These are phyloP conservation scores for Beauveria rudraprayagi DNA, from an alignment of 2,329 filamentous ascomycete species.

Conservation along the genomic window DNA sequence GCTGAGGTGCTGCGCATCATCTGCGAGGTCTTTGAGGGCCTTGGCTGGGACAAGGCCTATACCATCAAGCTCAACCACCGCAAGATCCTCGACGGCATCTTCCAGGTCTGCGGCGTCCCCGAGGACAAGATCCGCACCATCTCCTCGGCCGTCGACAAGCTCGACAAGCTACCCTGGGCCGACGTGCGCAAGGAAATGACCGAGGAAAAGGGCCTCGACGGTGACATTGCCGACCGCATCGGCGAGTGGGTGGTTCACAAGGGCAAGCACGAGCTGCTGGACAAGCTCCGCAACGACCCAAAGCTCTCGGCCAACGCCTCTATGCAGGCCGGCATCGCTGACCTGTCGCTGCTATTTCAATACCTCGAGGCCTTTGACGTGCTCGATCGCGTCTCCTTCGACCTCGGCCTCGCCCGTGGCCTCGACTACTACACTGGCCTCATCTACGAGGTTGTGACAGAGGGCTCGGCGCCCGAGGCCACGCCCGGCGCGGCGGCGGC, in stretches of 20 bases:
- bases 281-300: constrained; percentile 59
- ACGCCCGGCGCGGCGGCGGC: constrained; percentile 28
- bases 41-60: constrained; percentile 66
- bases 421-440: constrained; percentile 90
- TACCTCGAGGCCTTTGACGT: constrained; percentile 75
- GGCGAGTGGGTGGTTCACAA: constrained; percentile 75
- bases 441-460: constrained; percentile 83
- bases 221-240: constrained; percentile 75
- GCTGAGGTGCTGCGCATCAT: constrained; percentile 81
- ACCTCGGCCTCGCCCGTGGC: constrained; percentile 81
- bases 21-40: constrained; percentile 73
- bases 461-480: constrained; percentile 57
- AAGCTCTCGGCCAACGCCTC: constrained; percentile 61
- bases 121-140: constrained; percentile 81
- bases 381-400: constrained; percentile 71
- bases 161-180: constrained; percentile 86
- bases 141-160: constrained; percentile 88
- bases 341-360: constrained; percentile 71
- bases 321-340: constrained; percentile 70
- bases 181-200: constrained; percentile 92
- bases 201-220: constrained; percentile 75
- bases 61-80: constrained; percentile 76
- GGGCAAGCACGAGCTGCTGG: constrained; percentile 66
- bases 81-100: constrained; percentile 79
- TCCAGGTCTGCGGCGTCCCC: constrained; percentile 77